Base-by-base conservation (phyloP, 2,329 filamentous ascomycete species). In the Cadophora gregata region DNA sequence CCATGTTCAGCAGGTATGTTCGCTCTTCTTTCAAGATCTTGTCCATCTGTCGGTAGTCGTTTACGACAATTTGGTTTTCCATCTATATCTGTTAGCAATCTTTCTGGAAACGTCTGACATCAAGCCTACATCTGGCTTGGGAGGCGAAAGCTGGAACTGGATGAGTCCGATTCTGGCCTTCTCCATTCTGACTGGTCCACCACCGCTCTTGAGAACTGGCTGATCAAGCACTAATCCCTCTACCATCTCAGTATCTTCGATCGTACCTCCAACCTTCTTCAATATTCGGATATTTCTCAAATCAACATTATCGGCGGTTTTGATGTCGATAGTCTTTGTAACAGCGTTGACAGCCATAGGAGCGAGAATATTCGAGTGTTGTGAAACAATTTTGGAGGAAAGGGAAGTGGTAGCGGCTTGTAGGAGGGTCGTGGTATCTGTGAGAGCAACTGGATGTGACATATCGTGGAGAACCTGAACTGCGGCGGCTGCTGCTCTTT, bases 11-110 rank as follows among this genome's bases (percentile, higher is more conserved):
- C 71, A 99, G 88, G 81, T 99, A 99, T 74, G 96, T 92, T 73
- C 96, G 93, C 84, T 99, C 96, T 83, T 99, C 96, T 83, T 99
- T 99, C 75, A 99, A 88, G 73, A 99, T 99, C 87, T 98, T 99
- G 85, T 99, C 96, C 96, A 99, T 99, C 80, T 99, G 96, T 77
- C 96, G 88, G 86, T 99, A 99, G 84, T 99, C 96, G 81, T 99
- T 99, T 77, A 99, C 96, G 36, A 97, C 90, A 71, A 99, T 98
- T 77, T 96, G 96, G 83, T 99, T 99, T 84, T 99, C 96, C 96
- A 99, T 99, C 89, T 93, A 74, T 59, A 65, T 66, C 64, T 59
- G 48, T 73, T 58, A 71, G 65, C 31, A 53, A 14, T 73, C 7
- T 56, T 10, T 25, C 6, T 2, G 7, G 58, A 48, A 31, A 7